phyloP scores from a whole-genome alignment of 768 basidiomycete species.

The Tephrocybe sp. region DNA sequence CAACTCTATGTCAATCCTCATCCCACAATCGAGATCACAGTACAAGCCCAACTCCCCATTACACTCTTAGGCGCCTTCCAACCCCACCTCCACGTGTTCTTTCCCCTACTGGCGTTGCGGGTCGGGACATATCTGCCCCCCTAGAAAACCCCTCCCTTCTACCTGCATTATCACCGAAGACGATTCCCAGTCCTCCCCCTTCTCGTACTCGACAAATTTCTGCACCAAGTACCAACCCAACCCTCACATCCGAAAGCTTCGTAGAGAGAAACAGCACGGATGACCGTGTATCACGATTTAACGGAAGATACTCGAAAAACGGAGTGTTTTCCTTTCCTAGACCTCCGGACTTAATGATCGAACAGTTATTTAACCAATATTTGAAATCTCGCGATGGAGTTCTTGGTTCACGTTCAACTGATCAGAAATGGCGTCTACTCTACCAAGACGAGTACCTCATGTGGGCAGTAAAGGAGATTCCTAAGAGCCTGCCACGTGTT shows the following conservation, averaged over 20 bases:
- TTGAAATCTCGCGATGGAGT: background rate
- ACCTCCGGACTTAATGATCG: background rate
- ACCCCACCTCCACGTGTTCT: background rate
- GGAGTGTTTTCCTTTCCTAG: background rate
- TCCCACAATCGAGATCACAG: no score
- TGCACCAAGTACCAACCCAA: background rate
- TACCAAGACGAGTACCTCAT: background rate
- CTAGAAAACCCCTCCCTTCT: background rate
- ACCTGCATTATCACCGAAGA: background rate
- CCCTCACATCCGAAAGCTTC: background rate
- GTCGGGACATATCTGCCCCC: background rate
- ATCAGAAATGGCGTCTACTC: slow-evolving; percentile 2
- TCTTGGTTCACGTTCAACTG: background rate
- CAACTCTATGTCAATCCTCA: no score
- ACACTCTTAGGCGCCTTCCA: background rate
- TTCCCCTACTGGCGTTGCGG: background rate
- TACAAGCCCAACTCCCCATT: background rate
- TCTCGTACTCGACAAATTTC: background rate
- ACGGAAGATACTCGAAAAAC: background rate
- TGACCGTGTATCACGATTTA: background rate
- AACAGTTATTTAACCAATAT: background rate
- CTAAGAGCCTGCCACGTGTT: background rate
- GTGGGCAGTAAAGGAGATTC: background rate
- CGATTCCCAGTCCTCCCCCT: background rate
- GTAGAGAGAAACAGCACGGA: background rate